Conservation (phyloP, 1,139 yeast species). For the Yamadazyma aaseri region DNA sequence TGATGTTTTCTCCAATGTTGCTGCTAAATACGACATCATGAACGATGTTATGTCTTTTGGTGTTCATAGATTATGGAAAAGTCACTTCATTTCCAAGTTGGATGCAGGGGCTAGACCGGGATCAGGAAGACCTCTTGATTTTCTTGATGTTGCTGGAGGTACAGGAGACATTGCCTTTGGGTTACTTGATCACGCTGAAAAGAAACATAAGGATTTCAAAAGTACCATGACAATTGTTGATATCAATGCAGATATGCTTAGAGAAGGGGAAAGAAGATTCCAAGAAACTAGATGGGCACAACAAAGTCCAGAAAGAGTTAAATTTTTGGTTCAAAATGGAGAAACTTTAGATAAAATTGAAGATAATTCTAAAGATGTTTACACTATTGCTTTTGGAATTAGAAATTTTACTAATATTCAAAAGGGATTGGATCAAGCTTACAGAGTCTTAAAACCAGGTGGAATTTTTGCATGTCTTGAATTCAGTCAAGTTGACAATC, state of each 20-base stretch:
- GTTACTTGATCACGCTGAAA: conserved; percentile 84
- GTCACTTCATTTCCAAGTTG: conserved; percentile 78
- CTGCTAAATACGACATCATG: conserved; percentile 92
- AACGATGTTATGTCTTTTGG: conserved; percentile 98
- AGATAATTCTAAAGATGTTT: conserved; percentile 87
- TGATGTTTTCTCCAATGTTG: conserved; percentile 91
- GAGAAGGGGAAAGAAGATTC: conserved; percentile 82
- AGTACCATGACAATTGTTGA: conserved; percentile 91
- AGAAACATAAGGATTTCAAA: conserved; percentile 68
- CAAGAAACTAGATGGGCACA: conserved; percentile 47
- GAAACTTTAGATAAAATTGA: conserved; percentile 82
- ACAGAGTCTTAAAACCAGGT: conserved; percentile 91
- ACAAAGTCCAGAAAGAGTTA: conserved; percentile 61
- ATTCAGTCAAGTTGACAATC: conserved; percentile 87
- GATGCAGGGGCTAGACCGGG: conserved; percentile 96
- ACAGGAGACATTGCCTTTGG: conserved; percentile 99
- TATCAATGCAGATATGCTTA: conserved; percentile 93
- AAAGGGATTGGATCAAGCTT: conserved; percentile 89
- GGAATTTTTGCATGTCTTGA: conserved; percentile 97
- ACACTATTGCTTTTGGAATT: conserved; percentile 96
- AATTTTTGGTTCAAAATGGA: conserved; percentile 88
- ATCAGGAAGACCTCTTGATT: conserved; percentile 70
- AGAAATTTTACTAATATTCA: conserved; percentile 94
- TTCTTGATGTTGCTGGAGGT: conserved; percentile 98
- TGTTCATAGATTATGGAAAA: conserved; percentile 92